A percentile compares a stretch with the other conserved stretches of the same genome.
phyloP scores from a whole-genome alignment of 371 early-diverging fungal genomes.

The Mortierella sp. region DNA sequence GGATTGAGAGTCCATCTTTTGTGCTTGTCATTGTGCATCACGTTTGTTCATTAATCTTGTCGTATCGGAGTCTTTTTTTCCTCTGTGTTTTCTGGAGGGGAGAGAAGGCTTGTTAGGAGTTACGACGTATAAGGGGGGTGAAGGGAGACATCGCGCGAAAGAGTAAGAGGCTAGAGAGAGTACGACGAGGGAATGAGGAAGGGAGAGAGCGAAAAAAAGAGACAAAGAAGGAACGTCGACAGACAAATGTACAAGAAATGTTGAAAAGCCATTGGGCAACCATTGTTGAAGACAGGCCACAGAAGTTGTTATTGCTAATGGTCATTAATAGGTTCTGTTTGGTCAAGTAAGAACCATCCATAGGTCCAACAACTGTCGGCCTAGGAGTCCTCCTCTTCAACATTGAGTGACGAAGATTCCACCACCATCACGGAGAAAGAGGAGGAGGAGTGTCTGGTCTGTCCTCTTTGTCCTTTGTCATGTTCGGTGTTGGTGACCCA shows the following conservation, averaged over 20 bases:
- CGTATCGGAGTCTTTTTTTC: neutral
- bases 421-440: neutral
- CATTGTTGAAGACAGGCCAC: too few species aligned
- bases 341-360: neutral
- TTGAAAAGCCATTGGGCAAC: neutral
- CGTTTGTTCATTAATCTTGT: neutral
- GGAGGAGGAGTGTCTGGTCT: too few species aligned
- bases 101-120: neutral
- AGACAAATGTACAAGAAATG: neutral
- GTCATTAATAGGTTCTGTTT: neutral
- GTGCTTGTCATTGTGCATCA: neutral
- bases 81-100: neutral
- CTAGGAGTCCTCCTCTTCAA: neutral
- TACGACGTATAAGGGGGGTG: neutral
- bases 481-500: neutral
- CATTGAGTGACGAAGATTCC: neutral
- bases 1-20: slow-evolving; percentile 26
- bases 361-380: neutral
- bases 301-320: too few species aligned
- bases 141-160: neutral
- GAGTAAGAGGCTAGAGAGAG: neutral
- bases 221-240: neutral
- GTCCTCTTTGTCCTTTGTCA: neutral
- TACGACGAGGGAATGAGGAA: neutral
- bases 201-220: slow-evolving; percentile 1